A percentile compares a stretch with the other conserved stretches of the same genome.
phyloP scores from a whole-genome alignment of 441 rosid genomes.

The Capsella rubella region DNA sequence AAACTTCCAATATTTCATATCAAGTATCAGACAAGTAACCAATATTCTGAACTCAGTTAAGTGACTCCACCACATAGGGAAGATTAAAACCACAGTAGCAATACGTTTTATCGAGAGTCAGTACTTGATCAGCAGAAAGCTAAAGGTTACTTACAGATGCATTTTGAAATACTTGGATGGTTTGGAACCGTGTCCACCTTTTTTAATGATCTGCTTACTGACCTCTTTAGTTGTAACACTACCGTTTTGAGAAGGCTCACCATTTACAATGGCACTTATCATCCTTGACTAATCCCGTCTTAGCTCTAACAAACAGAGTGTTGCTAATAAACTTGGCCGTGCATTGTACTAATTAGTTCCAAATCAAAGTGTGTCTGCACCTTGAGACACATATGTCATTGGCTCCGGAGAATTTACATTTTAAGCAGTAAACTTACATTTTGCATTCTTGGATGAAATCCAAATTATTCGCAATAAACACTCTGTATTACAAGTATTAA shows the following conservation, averaged over 20 bases:
- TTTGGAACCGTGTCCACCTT: constrained; percentile 92
- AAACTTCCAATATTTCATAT: not conserved
- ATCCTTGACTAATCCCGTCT: too few species aligned
- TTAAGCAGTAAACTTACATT: not conserved
- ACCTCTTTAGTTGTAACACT: constrained; percentile 71
- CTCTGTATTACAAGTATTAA: not conserved
- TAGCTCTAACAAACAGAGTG: too few species aligned
- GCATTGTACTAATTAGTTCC: too few species aligned
- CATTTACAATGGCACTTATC: constrained; percentile 59
- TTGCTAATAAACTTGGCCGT: too few species aligned
- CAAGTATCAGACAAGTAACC: not conserved
- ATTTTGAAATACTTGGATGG: constrained; percentile 85
- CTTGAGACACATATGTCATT: too few species aligned
- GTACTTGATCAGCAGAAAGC: not conserved
- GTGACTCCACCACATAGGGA: constrained; percentile 3
- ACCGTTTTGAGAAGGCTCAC: constrained; percentile 67
- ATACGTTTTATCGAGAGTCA: not conserved
- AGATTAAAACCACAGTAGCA: constrained; percentile 21
- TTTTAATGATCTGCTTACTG: constrained; percentile 75
- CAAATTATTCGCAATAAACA: too few species aligned
- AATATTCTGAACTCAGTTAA: constrained; percentile 11
- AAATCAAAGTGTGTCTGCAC: too few species aligned
- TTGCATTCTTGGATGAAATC: not conserved
- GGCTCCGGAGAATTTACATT: too few species aligned
- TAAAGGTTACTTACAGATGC: constrained; percentile 68